A percentile compares a stretch with the other conserved stretches of the same genome.
Conservation (phyloP, 495 filamentous ascomycete species). For the Acidiella bohemica region DNA sequence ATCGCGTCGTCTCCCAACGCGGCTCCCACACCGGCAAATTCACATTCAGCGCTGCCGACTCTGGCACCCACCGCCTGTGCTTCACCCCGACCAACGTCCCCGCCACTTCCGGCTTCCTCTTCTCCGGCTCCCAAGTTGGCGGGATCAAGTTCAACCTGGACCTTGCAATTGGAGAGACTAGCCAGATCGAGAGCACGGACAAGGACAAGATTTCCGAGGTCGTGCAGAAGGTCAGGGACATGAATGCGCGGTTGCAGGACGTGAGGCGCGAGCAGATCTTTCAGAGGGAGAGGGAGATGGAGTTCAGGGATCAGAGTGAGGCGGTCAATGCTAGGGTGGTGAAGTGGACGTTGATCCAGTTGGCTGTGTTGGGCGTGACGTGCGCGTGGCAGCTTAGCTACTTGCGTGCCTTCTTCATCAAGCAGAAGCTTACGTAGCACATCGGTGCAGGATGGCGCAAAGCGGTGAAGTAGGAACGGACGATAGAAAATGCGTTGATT, state of each 20-base stretch:
- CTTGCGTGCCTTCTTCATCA: slow-evolving; percentile 94
- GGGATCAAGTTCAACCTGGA: slow-evolving; percentile 76
- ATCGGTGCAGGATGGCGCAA: too few relatives aligned
- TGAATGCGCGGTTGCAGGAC: slow-evolving; percentile 79
- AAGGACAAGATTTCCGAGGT: slow-evolving; percentile 90
- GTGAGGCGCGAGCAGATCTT: slow-evolving; percentile 91
- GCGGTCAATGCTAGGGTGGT: slow-evolving; percentile 84
- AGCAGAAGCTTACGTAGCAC: slow-evolving; percentile 94
- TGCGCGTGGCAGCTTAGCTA: slow-evolving; percentile 97
- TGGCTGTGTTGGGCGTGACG: slow-evolving; percentile 74
- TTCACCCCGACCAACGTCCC: slow-evolving; percentile 62
- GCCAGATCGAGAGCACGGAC: slow-evolving; percentile 83
- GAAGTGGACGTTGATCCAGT: slow-evolving; percentile 83
- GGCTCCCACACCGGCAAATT: slow-evolving; percentile 67
- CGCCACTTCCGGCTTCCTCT: slow-evolving; percentile 54
- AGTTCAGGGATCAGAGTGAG: slow-evolving; percentile 96
- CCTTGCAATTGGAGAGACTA: slow-evolving; percentile 90
- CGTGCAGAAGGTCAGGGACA: slow-evolving; percentile 73
- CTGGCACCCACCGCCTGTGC: slow-evolving; percentile 88
- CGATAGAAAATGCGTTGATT: too few relatives aligned
- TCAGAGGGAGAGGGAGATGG: slow-evolving; percentile 91
- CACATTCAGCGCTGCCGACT: slow-evolving; percentile 89
- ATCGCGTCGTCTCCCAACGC: slow-evolving; percentile 80
- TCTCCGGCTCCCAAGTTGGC: slow-evolving; percentile 45
- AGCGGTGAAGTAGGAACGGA: too few relatives aligned